Base-by-base conservation (phyloP, 306 rosid genomes). In the Lithocarpus polystachyus region DNA sequence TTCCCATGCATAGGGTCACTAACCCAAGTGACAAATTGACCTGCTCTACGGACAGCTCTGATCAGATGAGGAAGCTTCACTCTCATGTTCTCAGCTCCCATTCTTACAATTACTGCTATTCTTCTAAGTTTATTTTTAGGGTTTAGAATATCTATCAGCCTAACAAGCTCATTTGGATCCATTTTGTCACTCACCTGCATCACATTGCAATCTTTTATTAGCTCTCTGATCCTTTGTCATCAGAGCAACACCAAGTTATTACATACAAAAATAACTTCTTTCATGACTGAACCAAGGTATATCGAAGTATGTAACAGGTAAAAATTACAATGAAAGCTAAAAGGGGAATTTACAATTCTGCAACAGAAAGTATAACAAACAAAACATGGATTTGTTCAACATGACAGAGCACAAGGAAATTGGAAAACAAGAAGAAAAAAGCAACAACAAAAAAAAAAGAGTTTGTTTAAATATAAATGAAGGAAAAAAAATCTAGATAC, bases 1-100 rank as follows among this genome's bases (percentile, higher is more conserved):
- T 84, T 84, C 80, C 87, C 84, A 29, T 80, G 87, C 84, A 84
- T 84, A 3, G 87, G 88, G 59, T 84, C 88, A 19, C 88, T 84
- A 37, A 84, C 88, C 82, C 88, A 84, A 51, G 88, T 84, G 73
- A 84, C 82, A 31, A 69, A 68, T 56, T 84, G 85, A 68, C 88
- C 82, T 13, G 85, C 85, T 22, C 85, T 29, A 19, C 85, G 88
- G 19, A 81, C 80, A 51, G 81, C 88, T 73, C 82, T 77, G 55
- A 84, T 84, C 18, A 84, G 84, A 77, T 84, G 82, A 61, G 88
- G 88, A 73, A 84, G 80, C 80, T 84, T 84, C 71, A 80, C 82
- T 74, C 85, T 84, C 79, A 81, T 78, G 73, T 84, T 84, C 57
- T 84, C 87, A 40, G 84, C 87, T 73, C 88, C 88, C 88, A 84